Evolutionary conservation across 2,329 filamentous ascomycete species (phyloP).

Genomic region (Aspergillus proliferans): DNA sequence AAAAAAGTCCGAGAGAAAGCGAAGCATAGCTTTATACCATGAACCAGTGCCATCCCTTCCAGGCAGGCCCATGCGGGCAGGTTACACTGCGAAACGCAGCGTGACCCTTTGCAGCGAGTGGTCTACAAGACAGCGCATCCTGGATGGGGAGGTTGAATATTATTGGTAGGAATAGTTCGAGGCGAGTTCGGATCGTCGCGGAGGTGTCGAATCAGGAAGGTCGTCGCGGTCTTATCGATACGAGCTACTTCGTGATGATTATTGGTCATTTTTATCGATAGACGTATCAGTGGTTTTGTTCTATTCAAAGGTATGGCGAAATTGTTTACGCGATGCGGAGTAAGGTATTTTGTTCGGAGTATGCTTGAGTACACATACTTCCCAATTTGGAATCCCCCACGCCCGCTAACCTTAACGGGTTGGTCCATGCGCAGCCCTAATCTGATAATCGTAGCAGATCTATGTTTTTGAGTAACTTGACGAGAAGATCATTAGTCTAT

Average conservation of each 20-base stretch:
- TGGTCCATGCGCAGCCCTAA: neutral
- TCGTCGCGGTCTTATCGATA: slow-evolving; percentile 1
- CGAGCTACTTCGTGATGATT: neutral
- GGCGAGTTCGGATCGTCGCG: neutral
- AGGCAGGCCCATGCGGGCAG: slow-evolving; percentile 3
- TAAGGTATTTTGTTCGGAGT: too few relatives aligned
- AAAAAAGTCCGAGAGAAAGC: neutral
- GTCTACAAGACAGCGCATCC: neutral
- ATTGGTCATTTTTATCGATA: too few relatives aligned
- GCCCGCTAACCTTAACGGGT: neutral
- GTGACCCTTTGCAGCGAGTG: neutral
- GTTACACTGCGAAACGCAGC: neutral
- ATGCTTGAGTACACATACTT: neutral
- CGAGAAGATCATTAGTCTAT: too few relatives aligned
- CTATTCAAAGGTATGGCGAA: neutral
- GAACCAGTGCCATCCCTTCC: neutral
- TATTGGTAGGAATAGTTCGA: neutral
- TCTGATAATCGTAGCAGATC: neutral
- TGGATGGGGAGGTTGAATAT: too few relatives aligned
- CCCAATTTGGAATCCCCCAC: neutral
- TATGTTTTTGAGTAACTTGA: too few relatives aligned
- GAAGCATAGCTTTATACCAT: neutral
- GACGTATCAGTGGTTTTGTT: neutral
- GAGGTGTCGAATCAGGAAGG: neutral
- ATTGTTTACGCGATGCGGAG: too few relatives aligned